Evolutionary conservation across 768 basidiomycete species (phyloP), one percentile per base, ranked within the genome.

Genomic region (Tricholoma terreum): DNA sequence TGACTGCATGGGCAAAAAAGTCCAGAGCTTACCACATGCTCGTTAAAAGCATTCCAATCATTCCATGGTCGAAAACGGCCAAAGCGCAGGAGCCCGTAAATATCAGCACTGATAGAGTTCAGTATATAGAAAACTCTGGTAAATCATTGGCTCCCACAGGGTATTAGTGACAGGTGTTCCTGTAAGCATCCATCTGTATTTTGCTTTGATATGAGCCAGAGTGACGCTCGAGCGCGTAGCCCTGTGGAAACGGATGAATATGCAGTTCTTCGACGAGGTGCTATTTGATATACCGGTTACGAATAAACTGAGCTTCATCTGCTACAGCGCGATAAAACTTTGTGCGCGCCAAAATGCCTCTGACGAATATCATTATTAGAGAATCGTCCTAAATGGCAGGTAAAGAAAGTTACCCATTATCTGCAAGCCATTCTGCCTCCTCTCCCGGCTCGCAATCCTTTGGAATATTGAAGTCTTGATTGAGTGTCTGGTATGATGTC

Each of bases 261-360:
- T 43, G 3, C 9, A 34, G 51, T 35, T 35, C 14, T 53, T 9
- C 33, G 33, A 14, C 49, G 52, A 46, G 22, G 52, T 35, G 54
- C n/a, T 30, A 49, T 57, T 4, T 40, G 12, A 22, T 33, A 50
- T 52, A 81, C 80, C 86, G 77, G 62, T 89, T 89, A 22, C 87
- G 80, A 60, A 89, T 86, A 64, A 84, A 86, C 63, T 90, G 89
- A 0, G 89, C 87, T 67, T 94, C 92, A 62, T 94, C 92, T 3
- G 89, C 79, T 55, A 92, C 75, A 30, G 85, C 82, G 7, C 90
- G 81, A 64, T 81, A 87, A 75, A 86, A 94, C 27, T 77, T 78
- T 52, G 80, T 77, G 31, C 78, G 77, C 1, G 86, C 80, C 12
- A 92, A 70, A 3, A 84, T 70, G 2, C 90, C 91, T 21, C 84